These are phyloP conservation scores for Wakefieldia striispora DNA, from an alignment of 768 basidiomycete species.

Conservation along the genomic window DNA sequence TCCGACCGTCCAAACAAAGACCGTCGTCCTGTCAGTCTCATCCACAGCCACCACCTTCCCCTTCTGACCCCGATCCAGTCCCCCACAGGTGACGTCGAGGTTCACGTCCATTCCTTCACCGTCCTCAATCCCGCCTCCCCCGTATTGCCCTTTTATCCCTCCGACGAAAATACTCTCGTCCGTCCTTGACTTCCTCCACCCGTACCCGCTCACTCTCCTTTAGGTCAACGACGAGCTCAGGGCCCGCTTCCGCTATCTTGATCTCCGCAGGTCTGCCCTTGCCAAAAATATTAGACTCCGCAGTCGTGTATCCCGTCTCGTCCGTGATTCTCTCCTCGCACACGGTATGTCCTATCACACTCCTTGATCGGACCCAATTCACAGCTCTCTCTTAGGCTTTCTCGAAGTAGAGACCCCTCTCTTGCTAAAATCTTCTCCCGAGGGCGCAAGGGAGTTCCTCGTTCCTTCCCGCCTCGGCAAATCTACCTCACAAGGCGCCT, in stretches of 20 bases:
- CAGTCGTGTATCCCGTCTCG: conserved; percentile 75
- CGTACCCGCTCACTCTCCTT: conserved; percentile 1
- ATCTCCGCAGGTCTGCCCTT: conserved; percentile 74
- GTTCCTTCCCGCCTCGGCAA: conserved; percentile 68
- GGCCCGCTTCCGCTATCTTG: conserved; percentile 82
- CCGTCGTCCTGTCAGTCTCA: conserved; percentile 52
- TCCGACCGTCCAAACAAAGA: conserved; percentile 59
- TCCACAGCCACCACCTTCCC: conserved; percentile 1
- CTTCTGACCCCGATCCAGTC: conserved; percentile 37
- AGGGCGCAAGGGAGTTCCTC: conserved; percentile 92
- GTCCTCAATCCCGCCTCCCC: conserved; percentile 77
- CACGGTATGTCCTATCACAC: conserved; percentile 48
- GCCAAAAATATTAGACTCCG: conserved; percentile 79
- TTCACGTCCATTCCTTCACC: conserved; percentile 65
- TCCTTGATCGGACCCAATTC: conserved; percentile 8
- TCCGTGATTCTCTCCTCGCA: conserved; percentile 70
- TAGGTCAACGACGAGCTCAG: conserved; percentile 87
- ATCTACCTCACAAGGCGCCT: conserved; percentile 25
- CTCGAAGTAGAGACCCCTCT: conserved; percentile 93
- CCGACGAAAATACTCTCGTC: conserved; percentile 72
- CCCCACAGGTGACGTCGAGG: conserved; percentile 75
- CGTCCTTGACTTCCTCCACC: conserved; percentile 24
- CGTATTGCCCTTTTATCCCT: conserved; percentile 82
- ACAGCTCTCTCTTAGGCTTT: conserved; percentile 56
- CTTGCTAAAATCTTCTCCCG: conserved; percentile 86